Conservation (phyloP, 306 rosid species). For the Luffa acutangula region DNA sequence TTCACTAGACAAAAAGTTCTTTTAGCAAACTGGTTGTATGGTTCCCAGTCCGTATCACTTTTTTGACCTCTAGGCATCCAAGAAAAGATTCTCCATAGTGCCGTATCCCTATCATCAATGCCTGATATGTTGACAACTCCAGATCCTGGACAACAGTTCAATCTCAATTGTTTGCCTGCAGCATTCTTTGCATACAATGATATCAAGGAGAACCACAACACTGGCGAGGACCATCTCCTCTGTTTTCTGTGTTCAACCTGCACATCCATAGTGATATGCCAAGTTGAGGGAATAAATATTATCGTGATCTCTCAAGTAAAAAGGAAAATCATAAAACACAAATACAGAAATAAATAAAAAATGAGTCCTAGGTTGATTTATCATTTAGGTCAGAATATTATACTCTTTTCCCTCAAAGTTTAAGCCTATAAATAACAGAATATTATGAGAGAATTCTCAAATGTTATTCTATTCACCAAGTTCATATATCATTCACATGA, state of each 20-base stretch:
- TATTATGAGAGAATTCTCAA: not conserved
- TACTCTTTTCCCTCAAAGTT: not conserved
- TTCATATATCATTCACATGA: not conserved
- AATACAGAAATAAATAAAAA: slow-evolving; percentile 11
- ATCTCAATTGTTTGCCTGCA: slow-evolving; percentile 58
- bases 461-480: not conserved
- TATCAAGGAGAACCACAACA: slow-evolving; percentile 67
- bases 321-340: slow-evolving; percentile 11
- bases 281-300: not conserved
- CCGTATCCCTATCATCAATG: slow-evolving; percentile 38
- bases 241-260: slow-evolving; percentile 59
- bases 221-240: slow-evolving; percentile 56
- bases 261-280: slow-evolving; percentile 2
- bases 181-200: slow-evolving; percentile 75
- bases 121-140: slow-evolving; percentile 67
- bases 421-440: not conserved
- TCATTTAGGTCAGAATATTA: not conserved
- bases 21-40: slow-evolving; percentile 40
- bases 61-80: slow-evolving; percentile 33
- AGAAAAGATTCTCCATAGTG: slow-evolving; percentile 58
- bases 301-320: not conserved
- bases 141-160: slow-evolving; percentile 60
- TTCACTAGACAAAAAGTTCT: slow-evolving; percentile 59
- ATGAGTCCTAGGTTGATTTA: not conserved
- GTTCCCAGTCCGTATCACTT: slow-evolving; percentile 51